Base-by-base conservation (phyloP, 2,329 filamentous ascomycete genomes). In the Phialophora verrucosa region DNA sequence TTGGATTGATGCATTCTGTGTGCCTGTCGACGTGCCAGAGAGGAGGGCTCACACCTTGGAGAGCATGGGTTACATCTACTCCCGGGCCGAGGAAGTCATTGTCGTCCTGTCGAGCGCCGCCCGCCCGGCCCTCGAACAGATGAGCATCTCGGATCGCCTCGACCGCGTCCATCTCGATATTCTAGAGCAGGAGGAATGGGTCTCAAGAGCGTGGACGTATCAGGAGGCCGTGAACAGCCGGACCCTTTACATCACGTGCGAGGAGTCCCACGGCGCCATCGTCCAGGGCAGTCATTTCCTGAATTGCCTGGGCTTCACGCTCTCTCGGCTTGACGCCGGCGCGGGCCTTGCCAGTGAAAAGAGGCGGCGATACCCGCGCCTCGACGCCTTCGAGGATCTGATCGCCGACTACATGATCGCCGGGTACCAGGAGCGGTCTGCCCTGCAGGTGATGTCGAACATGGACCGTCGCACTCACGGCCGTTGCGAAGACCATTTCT, bases 1-100 rank as follows among this genome's bases (percentile, higher is more conserved):
- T 23, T 66, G 64, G 64, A 66, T 59, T 20, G 64, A 66, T 49
- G 64, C 56, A 23, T 64, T 66, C 61, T 66, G 64, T 20, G 61
- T 66, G 20, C 64, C 64, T 23, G 31, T 29, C 47, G 60, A 50
- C 20, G 8, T 20, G 23, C 38, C 50, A 11, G 53, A 31, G 44
- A 58, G 60, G 38, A 62, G 64, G 38, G 17, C 20, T 11, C 44
- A 42, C 47, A 66, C 64, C 20, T 38, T 66, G 64, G 64, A 63
- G 56, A 66, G 56, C 49, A 66, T 66, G 64, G 64, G 64, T 14
- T 66, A 38, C 25, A 66, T 66, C 12, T 66, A 66, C 32, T 42
- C 50, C 20, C 59, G 23, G 6, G 64, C 64, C 3, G 54, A 54
- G 14, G 64, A 66, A 44, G 61, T 64, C 27, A 59, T 64, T 47